phyloP scores from a whole-genome alignment of 2,329 filamentous ascomycete species.

The Pseudonectria buxi region DNA sequence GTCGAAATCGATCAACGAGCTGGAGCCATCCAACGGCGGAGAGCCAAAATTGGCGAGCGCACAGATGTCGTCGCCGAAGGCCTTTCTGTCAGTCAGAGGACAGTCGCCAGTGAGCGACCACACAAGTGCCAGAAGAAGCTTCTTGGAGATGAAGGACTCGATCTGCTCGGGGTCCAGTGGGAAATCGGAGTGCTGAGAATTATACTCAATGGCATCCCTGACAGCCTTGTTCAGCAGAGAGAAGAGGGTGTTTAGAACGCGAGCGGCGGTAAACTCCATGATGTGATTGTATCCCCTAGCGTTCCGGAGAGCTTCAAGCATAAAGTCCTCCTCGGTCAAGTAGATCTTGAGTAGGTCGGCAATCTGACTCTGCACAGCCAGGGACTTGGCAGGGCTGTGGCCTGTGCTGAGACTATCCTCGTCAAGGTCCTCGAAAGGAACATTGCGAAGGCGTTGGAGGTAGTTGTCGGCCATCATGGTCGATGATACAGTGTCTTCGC shows the following conservation, averaged over 20 bases:
- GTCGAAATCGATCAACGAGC: slow-evolving; percentile 93
- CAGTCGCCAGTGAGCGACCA: slow-evolving; percentile 98
- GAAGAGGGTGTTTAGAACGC: slow-evolving; percentile 87
- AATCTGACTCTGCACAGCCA: slow-evolving; percentile 71
- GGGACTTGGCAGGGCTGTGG: slow-evolving; percentile 68
- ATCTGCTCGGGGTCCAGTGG: slow-evolving; percentile 84
- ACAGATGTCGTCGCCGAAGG: slow-evolving; percentile 78
- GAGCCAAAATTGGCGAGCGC: slow-evolving; percentile 80
- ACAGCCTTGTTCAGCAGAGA: slow-evolving; percentile 92
- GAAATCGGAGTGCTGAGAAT: slow-evolving; percentile 89
- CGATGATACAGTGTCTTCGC: slow-evolving; percentile 90
- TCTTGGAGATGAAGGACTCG: slow-evolving; percentile 86
- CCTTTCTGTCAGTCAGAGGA: slow-evolving; percentile 76
- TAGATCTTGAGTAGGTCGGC: slow-evolving; percentile 72
- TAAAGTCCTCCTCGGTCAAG: slow-evolving; percentile 72
- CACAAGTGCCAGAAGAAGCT: slow-evolving; percentile 82
- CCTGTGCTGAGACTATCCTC: slow-evolving; percentile 78
- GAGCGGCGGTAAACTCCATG: slow-evolving; percentile 93
- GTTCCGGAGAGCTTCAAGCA: slow-evolving; percentile 67
- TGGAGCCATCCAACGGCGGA: slow-evolving; percentile 67
- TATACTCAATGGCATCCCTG: slow-evolving; percentile 90
- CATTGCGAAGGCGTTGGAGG: slow-evolving; percentile 71
- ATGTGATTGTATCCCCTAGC: slow-evolving; percentile 84
- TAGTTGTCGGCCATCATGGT: slow-evolving; percentile 92
- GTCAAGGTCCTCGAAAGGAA: slow-evolving; percentile 89